Evolutionary conservation across 805 yeast species (phyloP).

Genomic region (Myxozyma mucilagina): DNA sequence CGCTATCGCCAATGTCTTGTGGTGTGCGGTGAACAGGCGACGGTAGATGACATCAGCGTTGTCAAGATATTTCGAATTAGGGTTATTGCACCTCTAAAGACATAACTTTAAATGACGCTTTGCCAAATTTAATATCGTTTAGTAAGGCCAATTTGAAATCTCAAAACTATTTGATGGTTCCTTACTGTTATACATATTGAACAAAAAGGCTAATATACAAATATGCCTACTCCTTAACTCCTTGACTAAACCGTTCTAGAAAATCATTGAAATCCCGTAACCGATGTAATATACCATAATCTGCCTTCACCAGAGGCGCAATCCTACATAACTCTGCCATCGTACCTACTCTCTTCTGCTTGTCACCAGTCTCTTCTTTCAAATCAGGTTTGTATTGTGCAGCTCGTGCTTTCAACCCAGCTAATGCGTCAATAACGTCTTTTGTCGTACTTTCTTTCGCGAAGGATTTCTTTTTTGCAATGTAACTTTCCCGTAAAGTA

Average conservation of each 20-base stretch:
- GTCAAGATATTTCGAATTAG: not conserved
- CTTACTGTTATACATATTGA: not conserved
- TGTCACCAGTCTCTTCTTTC: not conserved
- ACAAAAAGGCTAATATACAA: too few species aligned
- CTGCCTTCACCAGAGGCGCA: constrained; percentile 22
- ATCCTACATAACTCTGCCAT: constrained; percentile 23
- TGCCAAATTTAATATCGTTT: too few species aligned
- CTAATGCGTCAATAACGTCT: constrained; percentile 10
- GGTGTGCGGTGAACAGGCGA: not conserved
- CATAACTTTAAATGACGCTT: too few species aligned
- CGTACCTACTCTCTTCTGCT: not conserved
- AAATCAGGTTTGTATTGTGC: not conserved
- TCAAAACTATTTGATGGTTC: not conserved
- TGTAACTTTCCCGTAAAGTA: constrained; percentile 7
- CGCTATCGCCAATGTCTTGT: not conserved
- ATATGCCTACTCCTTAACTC: not conserved
- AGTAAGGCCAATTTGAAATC: too few species aligned
- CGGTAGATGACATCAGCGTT: not conserved
- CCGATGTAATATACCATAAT: constrained; percentile 17
- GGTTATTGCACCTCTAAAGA: not conserved
- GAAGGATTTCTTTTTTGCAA: not conserved
- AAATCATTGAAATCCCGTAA: constrained; percentile 15
- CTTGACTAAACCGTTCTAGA: constrained; percentile 7
- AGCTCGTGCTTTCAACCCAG: constrained; percentile 11
- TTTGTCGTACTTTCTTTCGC: constrained; percentile 1